These are phyloP conservation scores for Russula griseocarnosa DNA, from an alignment of 768 basidiomycete genomes.

Conservation along the genomic window DNA sequence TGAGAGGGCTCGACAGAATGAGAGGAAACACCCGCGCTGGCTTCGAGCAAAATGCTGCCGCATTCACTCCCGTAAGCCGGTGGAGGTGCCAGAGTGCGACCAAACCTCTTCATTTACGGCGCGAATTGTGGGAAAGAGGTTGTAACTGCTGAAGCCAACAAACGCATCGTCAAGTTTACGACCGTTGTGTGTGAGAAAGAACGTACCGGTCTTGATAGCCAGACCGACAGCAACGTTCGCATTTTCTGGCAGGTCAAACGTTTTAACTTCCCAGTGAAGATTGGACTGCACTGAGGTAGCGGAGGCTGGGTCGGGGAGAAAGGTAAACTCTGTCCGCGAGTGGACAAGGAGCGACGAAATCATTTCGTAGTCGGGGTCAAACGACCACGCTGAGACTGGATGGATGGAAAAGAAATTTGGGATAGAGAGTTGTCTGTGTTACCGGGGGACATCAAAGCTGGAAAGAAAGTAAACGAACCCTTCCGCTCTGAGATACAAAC, in stretches of 20 bases:
- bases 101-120: slow-evolving; percentile 98
- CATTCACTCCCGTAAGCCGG: slow-evolving; percentile 97
- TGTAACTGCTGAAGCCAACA: slow-evolving; percentile 81
- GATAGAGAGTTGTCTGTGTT: slow-evolving; percentile 98
- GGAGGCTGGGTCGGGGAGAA: slow-evolving; percentile 92
- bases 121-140: slow-evolving; percentile 94
- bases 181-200: slow-evolving; percentile 97
- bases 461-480: slow-evolving; percentile 49
- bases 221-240: slow-evolving; percentile 91
- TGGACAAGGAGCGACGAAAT: slow-evolving; percentile 91
- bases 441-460: slow-evolving; percentile 4
- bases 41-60: slow-evolving; percentile 91
- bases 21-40: slow-evolving; percentile 52
- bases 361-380: slow-evolving; percentile 97
- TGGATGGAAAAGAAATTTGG: slow-evolving; percentile 96
- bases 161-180: slow-evolving; percentile 96
- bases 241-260: slow-evolving; percentile 89
- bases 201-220: slow-evolving; percentile 94
- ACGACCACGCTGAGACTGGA: slow-evolving; percentile 99
- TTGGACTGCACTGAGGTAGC: slow-evolving; percentile 98
- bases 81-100: slow-evolving; percentile 94
- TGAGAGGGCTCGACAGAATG: slow-evolving; percentile 42
- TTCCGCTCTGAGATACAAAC: slow-evolving; percentile 81
- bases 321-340: slow-evolving; percentile 94
- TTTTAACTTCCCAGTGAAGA: slow-evolving; percentile 98